Conservation (phyloP, 2,329 filamentous ascomycete species). For the Colletotrichum costaricense region DNA sequence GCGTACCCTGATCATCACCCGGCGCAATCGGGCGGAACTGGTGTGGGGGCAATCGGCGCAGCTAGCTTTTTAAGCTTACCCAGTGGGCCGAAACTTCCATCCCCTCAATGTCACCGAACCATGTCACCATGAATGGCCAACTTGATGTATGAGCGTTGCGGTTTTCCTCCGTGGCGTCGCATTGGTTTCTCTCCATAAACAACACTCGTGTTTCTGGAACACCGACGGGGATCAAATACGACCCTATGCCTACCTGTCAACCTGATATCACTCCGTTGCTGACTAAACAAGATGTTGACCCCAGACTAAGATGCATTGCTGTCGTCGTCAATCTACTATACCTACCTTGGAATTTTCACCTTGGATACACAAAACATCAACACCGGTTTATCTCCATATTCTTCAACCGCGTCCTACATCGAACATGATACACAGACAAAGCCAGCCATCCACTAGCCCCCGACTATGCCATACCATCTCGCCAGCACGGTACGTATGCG, state of each 20-base stretch:
- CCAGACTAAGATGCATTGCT: no score
- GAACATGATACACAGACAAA: no score
- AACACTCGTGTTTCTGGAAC: background rate
- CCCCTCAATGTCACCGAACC: background rate
- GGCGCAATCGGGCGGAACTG: slow-evolving; percentile 26
- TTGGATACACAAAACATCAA: no score
- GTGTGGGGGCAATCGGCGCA: slow-evolving; percentile 7
- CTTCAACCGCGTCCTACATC: no score
- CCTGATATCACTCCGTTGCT: background rate
- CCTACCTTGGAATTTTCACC: no score
- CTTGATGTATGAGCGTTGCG: no score
- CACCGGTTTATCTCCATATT: no score
- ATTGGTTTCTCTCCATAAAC: background rate
- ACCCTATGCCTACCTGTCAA: background rate
- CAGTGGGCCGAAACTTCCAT: slow-evolving; percentile 19
- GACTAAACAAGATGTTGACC: background rate
- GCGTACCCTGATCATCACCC: background rate
- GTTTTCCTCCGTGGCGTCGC: background rate
- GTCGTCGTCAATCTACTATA: no score
- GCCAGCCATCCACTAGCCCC: no score
- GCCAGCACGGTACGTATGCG: no score
- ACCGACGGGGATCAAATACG: background rate
- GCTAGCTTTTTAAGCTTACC: slow-evolving; percentile 35
- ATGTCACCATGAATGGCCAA: no score
- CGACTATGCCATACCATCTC: no score